Conservation (phyloP, 1,284 basidiomycete species). For the Ustanciosporium gigantosporum region DNA sequence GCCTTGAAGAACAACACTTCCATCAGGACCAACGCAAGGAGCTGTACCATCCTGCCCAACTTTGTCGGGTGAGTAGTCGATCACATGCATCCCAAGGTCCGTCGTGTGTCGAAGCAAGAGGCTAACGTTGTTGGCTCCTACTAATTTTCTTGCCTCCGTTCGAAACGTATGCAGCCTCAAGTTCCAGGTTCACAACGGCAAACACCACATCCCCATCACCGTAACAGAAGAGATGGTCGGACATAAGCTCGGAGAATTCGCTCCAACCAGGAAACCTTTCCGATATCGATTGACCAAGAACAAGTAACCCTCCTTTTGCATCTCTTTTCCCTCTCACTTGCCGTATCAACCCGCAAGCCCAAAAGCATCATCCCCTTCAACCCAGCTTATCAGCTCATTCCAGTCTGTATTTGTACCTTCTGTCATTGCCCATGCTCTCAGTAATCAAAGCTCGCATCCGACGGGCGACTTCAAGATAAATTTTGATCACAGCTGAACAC, state of each 20-base stretch:
- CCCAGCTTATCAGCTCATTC: too few relatives aligned
- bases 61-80: conserved; percentile 52
- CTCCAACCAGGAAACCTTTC: conserved; percentile 74
- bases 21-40: conserved; percentile 84
- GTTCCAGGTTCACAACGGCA: conserved; percentile 93
- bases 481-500: too few relatives aligned
- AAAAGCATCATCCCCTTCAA: too few relatives aligned
- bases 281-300: conserved; percentile 54
- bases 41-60: conserved; percentile 85
- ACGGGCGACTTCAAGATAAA: too few relatives aligned
- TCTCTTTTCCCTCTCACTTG: background rate
- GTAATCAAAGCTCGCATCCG: too few relatives aligned
- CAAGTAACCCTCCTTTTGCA: conserved; percentile 27
- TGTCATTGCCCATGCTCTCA: too few relatives aligned
- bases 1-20: conserved; percentile 80
- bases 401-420: too few relatives aligned
- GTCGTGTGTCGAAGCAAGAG: too few relatives aligned
- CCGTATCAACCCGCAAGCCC: too few relatives aligned
- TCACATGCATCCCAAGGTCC: too few relatives aligned
- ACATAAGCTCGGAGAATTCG: conserved; percentile 94
- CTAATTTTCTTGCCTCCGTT: background rate
- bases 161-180: conserved; percentile 65
- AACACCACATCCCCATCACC: conserved; percentile 80
- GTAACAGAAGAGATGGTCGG: conserved; percentile 98
- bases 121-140: too few relatives aligned